phyloP scores from a whole-genome alignment of 2,329 filamentous ascomycete species.

The Nemania serpens region DNA sequence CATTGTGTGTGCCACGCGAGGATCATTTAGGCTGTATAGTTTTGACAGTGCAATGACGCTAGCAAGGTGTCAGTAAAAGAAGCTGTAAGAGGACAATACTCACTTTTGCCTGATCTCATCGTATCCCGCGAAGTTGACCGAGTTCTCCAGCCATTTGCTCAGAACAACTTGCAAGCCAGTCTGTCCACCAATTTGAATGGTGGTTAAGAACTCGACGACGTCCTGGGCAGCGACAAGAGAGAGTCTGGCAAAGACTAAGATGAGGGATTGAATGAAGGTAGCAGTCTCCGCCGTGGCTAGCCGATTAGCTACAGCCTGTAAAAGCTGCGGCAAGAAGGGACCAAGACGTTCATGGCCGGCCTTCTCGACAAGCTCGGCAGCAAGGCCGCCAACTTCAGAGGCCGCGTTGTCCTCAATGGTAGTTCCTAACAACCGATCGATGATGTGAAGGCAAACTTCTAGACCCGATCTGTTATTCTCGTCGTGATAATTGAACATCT shows the following conservation, averaged over 20 bases:
- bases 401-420: conserved; percentile 90
- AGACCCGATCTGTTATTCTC: conserved; percentile 79
- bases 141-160: conserved; percentile 96
- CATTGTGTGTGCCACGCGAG: conserved; percentile 74
- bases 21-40: conserved; percentile 84
- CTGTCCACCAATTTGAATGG: conserved; percentile 77
- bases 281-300: conserved; percentile 82
- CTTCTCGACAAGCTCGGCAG: conserved; percentile 93
- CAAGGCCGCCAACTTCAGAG: conserved; percentile 93
- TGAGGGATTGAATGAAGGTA: conserved; percentile 92
- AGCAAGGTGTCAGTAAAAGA: conserved; percentile 39
- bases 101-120: conserved; percentile 97
- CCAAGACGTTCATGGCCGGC: conserved; percentile 90
- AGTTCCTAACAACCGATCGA: conserved; percentile 85
- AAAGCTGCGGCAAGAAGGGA: conserved; percentile 84
- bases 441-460: conserved; percentile 87
- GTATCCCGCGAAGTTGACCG: conserved; percentile 95
- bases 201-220: conserved; percentile 87
- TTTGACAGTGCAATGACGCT: conserved; percentile 93
- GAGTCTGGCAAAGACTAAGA: conserved; percentile 90
- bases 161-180: conserved; percentile 89
- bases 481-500: conserved; percentile 87
- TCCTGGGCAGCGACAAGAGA: conserved; percentile 84
- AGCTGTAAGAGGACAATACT: conserved; percentile 41
- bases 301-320: conserved; percentile 85